Evolutionary conservation across 1,139 yeast genomes (phyloP), one percentile per base, ranked within the genome.

Genomic region (Diutina ranongensis): DNA sequence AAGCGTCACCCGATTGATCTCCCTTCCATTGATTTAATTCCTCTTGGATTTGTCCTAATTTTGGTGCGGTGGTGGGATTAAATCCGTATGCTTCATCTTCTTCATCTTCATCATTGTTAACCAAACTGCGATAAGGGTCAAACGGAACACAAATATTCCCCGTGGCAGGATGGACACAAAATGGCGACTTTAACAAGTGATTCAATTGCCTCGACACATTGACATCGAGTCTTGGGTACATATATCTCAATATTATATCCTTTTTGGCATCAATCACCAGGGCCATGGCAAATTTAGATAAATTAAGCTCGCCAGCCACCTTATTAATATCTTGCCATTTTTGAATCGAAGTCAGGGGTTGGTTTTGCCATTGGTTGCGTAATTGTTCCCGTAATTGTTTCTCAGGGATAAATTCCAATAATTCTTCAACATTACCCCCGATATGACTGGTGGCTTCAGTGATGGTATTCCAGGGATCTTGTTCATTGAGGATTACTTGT

Each of bases 61-160:
- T 85, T 8, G 98, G 98, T 1, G 95, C 92, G 13, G 67, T 70
- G 54, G 74, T 73, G 1, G 97, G 97, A 54, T 83, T 79, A 57
- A 92, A 92, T 1, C 78, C 77, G 48, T 74, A 70, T 1, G 62
- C 64, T 9, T 51, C 47, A 47, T 66, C 60, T 7, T 25, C 28
- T 7, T 25, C 28, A 25, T 25, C 28, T 7, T 25, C 28, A 25
- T 10, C 28, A 25, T 25, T 10, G n/a, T 57, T 61, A 2, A 66
- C 59, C 28, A 68, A 54, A 51, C 74, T 54, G 57, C 59, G 34
- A 52, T 57, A 20, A 1, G 85, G 78, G 56, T 82, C 85, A 55
- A 92, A 88, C 0, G 98, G 97, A 7, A 94, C 97, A 76, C 98
- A 92, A 3, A 92, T 85, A 55, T 88, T 84, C n/a, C 97, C 97